Conservation (phyloP, 495 filamentous ascomycete genomes). For the Hyphodiscus hymeniophilus region DNA sequence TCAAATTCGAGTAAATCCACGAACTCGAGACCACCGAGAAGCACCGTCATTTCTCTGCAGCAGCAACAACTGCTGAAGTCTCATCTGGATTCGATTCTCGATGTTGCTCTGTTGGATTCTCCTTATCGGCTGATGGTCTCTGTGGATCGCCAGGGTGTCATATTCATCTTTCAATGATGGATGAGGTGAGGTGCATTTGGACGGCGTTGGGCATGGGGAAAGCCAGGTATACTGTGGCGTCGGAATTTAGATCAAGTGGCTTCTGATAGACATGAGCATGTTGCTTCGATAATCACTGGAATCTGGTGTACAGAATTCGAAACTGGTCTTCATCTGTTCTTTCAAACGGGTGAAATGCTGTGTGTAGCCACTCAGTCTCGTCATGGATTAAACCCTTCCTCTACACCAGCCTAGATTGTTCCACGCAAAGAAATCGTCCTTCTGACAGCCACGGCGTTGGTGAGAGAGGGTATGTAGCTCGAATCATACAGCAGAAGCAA, state of each 20-base stretch:
- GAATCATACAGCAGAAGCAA: too few relatives aligned
- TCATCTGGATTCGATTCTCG: constrained; percentile 82
- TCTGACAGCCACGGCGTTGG: too few relatives aligned
- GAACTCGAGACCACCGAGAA: constrained; percentile 51
- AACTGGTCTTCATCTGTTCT: too few relatives aligned
- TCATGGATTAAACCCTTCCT: too few relatives aligned
- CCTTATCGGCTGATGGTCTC: constrained; percentile 91
- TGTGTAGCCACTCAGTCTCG: too few relatives aligned
- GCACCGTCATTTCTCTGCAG: constrained; percentile 80
- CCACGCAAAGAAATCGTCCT: too few relatives aligned
- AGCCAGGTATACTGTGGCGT: neutral
- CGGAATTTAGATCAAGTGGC: neutral
- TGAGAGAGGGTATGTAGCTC: too few relatives aligned
- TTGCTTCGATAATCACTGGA: too few relatives aligned
- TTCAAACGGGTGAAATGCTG: too few relatives aligned
- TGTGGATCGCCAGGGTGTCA: constrained; percentile 82
- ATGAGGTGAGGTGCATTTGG: constrained; percentile 10
- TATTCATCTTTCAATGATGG: constrained; percentile 83
- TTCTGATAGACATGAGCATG: neutral
- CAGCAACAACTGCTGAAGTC: constrained; percentile 79
- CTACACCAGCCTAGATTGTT: too few relatives aligned
- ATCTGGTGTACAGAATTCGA: too few relatives aligned
- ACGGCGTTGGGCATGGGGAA: constrained; percentile 1
- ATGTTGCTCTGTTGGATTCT: constrained; percentile 78
- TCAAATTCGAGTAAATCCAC: constrained; percentile 26